A percentile compares a stretch with the other conserved stretches of the same genome.
phyloP scores from a whole-genome alignment of 2,329 filamentous ascomycete genomes.

The Ophioceras dolichostomum region DNA sequence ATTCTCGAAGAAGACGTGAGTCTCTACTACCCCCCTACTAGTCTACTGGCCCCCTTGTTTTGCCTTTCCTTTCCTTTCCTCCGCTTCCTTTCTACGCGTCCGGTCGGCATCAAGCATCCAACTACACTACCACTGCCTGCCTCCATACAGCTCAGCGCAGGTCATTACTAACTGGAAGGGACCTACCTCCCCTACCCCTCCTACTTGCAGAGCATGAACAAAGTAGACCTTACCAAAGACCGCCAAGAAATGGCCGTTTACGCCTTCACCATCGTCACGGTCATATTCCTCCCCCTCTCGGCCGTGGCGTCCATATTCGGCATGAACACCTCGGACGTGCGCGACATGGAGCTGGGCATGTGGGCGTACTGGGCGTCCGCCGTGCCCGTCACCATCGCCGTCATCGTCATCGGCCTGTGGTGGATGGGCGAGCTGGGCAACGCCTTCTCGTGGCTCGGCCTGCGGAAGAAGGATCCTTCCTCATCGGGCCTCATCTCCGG shows the following conservation, averaged over 20 bases:
- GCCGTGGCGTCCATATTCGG: constrained; percentile 36
- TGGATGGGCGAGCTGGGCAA: constrained; percentile 30
- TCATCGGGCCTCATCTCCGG: too few relatives aligned
- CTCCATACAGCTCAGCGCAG: too few relatives aligned
- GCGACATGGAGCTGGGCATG: constrained; percentile 33
- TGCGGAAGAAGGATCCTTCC: background rate
- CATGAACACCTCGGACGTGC: constrained; percentile 39
- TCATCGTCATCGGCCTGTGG: constrained; percentile 26
- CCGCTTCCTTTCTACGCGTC: too few relatives aligned
- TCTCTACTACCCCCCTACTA: too few relatives aligned
- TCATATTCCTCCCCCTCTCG: constrained; percentile 33
- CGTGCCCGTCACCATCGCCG: constrained; percentile 28
- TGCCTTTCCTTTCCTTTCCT: background rate
- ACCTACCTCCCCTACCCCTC: too few relatives aligned
- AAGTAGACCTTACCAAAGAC: constrained; percentile 27
- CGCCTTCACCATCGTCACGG: constrained; percentile 35
- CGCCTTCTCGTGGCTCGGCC: background rate
- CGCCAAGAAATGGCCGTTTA: constrained; percentile 34
- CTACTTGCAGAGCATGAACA: constrained; percentile 19
- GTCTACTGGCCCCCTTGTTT: too few relatives aligned
- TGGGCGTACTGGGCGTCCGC: constrained; percentile 38
- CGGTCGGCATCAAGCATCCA: too few relatives aligned
- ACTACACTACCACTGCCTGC: too few relatives aligned
- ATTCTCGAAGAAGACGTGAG: constrained; percentile 15
- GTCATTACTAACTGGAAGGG: too few relatives aligned